Base-by-base conservation (phyloP, 106 monocot species). In the Dioscorea zingiberensis region DNA sequence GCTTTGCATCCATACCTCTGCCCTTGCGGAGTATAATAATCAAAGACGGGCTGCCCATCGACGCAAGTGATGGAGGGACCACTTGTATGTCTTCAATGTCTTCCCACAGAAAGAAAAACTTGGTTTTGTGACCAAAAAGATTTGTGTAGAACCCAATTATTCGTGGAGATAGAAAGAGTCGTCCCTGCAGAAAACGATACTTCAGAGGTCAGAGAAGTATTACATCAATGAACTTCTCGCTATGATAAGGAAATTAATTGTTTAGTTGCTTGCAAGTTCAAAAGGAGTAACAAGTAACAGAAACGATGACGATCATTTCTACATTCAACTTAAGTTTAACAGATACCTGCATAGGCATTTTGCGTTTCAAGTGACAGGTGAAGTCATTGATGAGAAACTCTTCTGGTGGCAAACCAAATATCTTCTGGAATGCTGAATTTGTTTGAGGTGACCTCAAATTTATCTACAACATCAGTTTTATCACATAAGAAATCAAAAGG, bases 381-480 rank as follows among this genome's bases (percentile, higher is more conserved):
- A 85, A 93, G 66, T 93, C 93, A 74, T 85, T 88, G 64, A 93
- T 93, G 56, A 93, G 88, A 74, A 93, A 93, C 59, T 93, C 93
- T 74, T 93, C 93, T 28, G 73, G 38, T 62, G 93, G 88, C 19
- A 93, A 78, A 54, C 67, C 59, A 72, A 93, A 93, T 1, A 93
- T 66, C 71, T 93, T 93, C 71, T 85, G 93, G 64, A 93, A 93
- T 59, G 83, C 57, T 47, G 81, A 83, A 72, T 88, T 88, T 71
- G 83, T 73, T 58, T 88, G 93, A 70, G 88, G 85, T 71, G 93
- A 93, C 57, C 85, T 70, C 61, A 88, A 30, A 67, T 83, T 88
- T 69, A 93, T 88, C 93, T 93, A 59, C 61, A 63, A 1, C 62
- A 22, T 61, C 32, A 76, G 3, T 46, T 32, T 25, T 44, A 16